Conservation (phyloP, 148 eudicot genomes). For the Linanthus parryae region DNA sequence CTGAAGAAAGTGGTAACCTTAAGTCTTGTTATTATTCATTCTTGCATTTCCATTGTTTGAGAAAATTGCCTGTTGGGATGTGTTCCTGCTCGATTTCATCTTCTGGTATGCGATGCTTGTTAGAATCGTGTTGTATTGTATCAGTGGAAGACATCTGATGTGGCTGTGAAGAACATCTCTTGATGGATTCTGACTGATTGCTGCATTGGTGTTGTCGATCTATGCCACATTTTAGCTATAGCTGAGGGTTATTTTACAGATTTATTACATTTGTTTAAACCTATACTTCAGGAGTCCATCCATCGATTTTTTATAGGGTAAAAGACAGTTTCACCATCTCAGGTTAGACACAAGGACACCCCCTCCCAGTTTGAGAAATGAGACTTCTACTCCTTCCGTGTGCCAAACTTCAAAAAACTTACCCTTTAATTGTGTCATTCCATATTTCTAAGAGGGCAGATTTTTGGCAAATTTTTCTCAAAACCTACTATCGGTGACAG, state of each 20-base stretch:
- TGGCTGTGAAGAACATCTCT: constrained; percentile 16
- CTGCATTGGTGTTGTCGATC: constrained; percentile 28
- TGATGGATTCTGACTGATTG: constrained; percentile 29
- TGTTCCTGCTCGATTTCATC: constrained; percentile 32
- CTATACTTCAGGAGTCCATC: too few species aligned
- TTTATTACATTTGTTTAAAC: too few species aligned
- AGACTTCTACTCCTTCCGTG: too few species aligned
- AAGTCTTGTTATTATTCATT: background rate
- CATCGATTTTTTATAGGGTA: too few species aligned
- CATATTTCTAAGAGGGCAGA: too few species aligned
- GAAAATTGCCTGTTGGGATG: constrained; percentile 29
- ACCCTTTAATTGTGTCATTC: too few species aligned
- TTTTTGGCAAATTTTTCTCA: too few species aligned
- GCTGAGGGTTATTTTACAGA: constrained; percentile 34
- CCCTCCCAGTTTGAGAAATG: too few species aligned
- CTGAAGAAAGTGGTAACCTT: background rate
- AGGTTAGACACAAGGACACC: too few species aligned
- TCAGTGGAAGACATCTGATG: constrained; percentile 32
- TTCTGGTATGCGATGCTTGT: constrained; percentile 26
- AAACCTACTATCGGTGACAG: too few species aligned
- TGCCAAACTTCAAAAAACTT: too few species aligned
- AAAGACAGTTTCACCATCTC: too few species aligned
- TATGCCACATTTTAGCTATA: constrained; percentile 30
- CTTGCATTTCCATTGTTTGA: constrained; percentile 30
- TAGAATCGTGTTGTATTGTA: constrained; percentile 18